Evolutionary conservation across 805 yeast species (phyloP).

Genomic region (Barnettozyma vustinii): DNA sequence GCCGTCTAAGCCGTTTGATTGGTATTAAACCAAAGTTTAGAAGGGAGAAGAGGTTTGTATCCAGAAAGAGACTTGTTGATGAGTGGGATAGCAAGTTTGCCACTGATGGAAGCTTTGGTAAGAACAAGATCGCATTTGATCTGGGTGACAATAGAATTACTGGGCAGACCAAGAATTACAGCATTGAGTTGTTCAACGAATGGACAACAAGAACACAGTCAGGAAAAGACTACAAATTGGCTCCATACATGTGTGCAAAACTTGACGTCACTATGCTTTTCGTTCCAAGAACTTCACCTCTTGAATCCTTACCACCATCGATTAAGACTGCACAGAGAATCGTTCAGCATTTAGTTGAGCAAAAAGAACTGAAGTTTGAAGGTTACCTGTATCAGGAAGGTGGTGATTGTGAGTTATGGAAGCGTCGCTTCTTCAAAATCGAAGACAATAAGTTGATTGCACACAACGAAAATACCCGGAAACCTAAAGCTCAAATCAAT

Average conservation of each 20-base stretch:
- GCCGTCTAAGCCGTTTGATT: slow-evolving; percentile 41
- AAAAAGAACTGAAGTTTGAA: slow-evolving; percentile 36
- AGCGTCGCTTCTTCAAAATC: slow-evolving; percentile 70
- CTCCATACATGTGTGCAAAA: slow-evolving; percentile 60
- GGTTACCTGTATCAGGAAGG: slow-evolving; percentile 87
- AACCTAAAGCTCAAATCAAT: slow-evolving; percentile 72
- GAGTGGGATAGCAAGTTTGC: slow-evolving; percentile 65
- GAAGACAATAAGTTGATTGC: slow-evolving; percentile 70
- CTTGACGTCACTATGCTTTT: slow-evolving; percentile 64
- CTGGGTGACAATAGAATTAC: slow-evolving; percentile 51
- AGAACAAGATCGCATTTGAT: slow-evolving; percentile 61
- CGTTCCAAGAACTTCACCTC: slow-evolving; percentile 54
- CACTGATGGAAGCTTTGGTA: slow-evolving; percentile 83
- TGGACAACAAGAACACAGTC: slow-evolving; percentile 53
- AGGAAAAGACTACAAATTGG: slow-evolving; percentile 28
- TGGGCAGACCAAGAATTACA: slow-evolving; percentile 46
- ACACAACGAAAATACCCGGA: slow-evolving; percentile 61
- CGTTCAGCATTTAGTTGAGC: slow-evolving; percentile 32
- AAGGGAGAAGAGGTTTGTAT: slow-evolving; percentile 40
- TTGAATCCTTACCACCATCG: slow-evolving; percentile 67
- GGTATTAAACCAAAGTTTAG: slow-evolving; percentile 35
- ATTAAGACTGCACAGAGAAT: slow-evolving; percentile 48
- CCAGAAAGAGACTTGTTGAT: slow-evolving; percentile 45
- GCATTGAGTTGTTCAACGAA: slow-evolving; percentile 68
- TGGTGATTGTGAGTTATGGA: slow-evolving; percentile 74